Conservation (phyloP, 1,284 basidiomycete genomes). For the Pholiota adiposa region DNA sequence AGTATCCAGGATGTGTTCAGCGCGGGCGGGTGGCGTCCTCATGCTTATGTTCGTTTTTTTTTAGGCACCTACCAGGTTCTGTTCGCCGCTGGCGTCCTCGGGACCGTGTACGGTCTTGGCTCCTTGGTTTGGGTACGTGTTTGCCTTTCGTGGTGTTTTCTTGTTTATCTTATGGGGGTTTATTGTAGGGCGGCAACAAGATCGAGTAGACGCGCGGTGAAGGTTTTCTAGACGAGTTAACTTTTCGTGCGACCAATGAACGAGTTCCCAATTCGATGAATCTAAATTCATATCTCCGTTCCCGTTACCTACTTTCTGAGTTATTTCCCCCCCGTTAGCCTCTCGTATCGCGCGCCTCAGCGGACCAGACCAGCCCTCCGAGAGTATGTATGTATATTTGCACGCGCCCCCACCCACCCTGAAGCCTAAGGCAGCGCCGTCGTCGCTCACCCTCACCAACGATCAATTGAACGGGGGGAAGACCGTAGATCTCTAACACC, state of each 20-base stretch:
- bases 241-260: slow-evolving; percentile 3
- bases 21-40: slow-evolving; percentile 6
- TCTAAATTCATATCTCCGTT: neutral
- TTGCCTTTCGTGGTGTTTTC: neutral
- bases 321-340: too few species aligned
- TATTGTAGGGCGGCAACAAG: slow-evolving; percentile 33
- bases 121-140: slow-evolving; percentile 55
- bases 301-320: too few species aligned
- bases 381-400: too few species aligned
- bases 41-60: too few species aligned
- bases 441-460: too few species aligned
- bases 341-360: too few species aligned
- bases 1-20: slow-evolving; percentile 20
- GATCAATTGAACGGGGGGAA: too few species aligned
- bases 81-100: slow-evolving; percentile 57
- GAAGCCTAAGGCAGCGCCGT: too few species aligned
- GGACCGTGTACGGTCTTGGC: slow-evolving; percentile 53
- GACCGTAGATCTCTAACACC: too few species aligned
- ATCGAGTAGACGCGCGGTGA: slow-evolving; percentile 26
- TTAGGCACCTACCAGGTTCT: slow-evolving; percentile 58
- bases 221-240: slow-evolving; percentile 10
- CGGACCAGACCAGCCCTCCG: too few species aligned
- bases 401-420: too few species aligned
- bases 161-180: neutral
- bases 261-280: slow-evolving; percentile 1